Evolutionary conservation across 2,329 filamentous ascomycete genomes (phyloP), one percentile per base, ranked within the genome.

Genomic region (Oidium heveae): DNA sequence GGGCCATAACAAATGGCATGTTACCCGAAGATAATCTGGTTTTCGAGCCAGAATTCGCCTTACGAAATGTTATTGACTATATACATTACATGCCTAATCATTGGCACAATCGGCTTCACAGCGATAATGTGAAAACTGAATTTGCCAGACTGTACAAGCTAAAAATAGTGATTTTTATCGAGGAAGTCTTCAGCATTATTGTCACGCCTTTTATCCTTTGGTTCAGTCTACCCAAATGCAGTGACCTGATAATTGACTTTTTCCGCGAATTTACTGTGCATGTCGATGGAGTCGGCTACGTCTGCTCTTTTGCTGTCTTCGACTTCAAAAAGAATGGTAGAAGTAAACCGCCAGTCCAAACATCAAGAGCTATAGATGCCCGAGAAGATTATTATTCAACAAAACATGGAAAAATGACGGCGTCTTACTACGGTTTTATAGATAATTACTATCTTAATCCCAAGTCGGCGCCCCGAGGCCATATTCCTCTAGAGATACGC

Each of bases 371-470:
- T 39, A 68, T 67, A 12, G 68, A 87, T 64, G 75, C 87, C 10
- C 79, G 91, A 12, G 85, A 91, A 56, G 88, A 95, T 61, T 96
- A 96, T 66, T 96, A 91, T 64, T 80, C 86, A 22, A 86, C 87
- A 10, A 95, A 95, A 64, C 88, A 98, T 63, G 86, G 88, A 58
- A 98, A 98, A 70, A 94, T 98, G 86, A 82, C 91, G n/a, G 85
- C 87, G 16, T 96, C 89, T 0, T 91, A 95, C 65, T 88, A 91
- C 63, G 87, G 88, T 1, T 98, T 98, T 66, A 72, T 95, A 56
- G 87, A 95, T 64, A 88, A 94, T 61, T 98, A 98, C 62, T 78
- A 82, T 15, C 77, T 80, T 52, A 85, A 86, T 61, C 79, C 80
- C 3, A 81, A 79, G 65, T 78, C 76, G 7, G 80, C 79, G 1